Conservation (phyloP, 2,329 filamentous ascomycete genomes). For the Penicillium sp. region DNA sequence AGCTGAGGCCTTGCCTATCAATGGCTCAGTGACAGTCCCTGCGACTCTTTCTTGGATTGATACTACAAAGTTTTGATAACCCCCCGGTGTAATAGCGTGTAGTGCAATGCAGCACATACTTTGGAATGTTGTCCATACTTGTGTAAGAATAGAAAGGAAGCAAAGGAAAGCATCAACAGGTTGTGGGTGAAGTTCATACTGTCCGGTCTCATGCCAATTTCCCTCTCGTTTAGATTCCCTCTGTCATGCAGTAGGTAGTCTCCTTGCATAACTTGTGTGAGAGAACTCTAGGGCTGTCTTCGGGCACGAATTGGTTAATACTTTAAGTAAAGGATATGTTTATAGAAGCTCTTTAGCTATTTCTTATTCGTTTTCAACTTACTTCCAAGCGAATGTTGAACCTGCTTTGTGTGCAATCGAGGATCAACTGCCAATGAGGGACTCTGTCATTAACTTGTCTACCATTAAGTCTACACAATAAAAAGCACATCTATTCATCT, state of each 20-base stretch:
- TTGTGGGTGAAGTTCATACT: too few relatives aligned
- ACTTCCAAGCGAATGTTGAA: neutral
- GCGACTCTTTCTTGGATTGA: neutral
- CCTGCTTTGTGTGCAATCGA: neutral
- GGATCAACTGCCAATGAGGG: neutral
- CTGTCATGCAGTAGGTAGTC: too few relatives aligned
- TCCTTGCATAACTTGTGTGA: too few relatives aligned
- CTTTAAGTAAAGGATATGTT: neutral
- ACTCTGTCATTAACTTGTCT: neutral
- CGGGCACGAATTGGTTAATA: too few relatives aligned
- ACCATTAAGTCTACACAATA: too few relatives aligned
- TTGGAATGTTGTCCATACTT: too few relatives aligned
- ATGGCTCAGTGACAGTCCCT: neutral
- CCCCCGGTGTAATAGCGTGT: neutral
- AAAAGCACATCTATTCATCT: neutral
- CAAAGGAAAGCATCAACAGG: too few relatives aligned
- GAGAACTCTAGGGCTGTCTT: too few relatives aligned
- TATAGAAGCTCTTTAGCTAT: neutral
- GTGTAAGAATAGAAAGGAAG: too few relatives aligned
- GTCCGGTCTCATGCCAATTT: too few relatives aligned
- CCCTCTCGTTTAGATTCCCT: too few relatives aligned
- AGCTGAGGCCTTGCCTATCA: neutral
- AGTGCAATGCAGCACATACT: neutral
- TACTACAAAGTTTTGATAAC: neutral
- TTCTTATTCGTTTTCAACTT: neutral